Evolutionary conservation across 2,329 filamentous ascomycete genomes (phyloP).

Genomic region (Cladosporium halotolerans): DNA sequence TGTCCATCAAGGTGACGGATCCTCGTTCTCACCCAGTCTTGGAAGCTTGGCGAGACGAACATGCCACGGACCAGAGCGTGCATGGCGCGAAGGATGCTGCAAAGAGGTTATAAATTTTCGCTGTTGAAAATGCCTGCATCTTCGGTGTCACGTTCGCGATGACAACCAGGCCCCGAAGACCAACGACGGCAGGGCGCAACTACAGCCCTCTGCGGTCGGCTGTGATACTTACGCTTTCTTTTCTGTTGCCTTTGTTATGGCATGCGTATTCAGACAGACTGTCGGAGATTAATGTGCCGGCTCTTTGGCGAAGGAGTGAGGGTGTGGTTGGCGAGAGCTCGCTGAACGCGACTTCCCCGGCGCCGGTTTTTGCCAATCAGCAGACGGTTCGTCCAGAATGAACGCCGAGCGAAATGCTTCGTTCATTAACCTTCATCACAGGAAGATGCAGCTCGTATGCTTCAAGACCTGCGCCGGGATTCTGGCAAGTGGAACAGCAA

Average conservation of each 20-base stretch:
- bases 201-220: slow-evolving; percentile 4
- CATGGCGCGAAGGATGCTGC: neutral
- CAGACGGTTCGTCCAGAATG: neutral
- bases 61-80: neutral
- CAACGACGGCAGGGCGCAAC: no score
- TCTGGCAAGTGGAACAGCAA: slow-evolving; percentile 17
- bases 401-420: no score
- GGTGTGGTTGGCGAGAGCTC: no score
- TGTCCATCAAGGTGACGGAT: slow-evolving; percentile 9
- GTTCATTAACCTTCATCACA: neutral
- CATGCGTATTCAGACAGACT: neutral
- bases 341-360: no score
- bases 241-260: neutral
- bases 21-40: neutral
- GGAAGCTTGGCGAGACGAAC: slow-evolving; percentile 1
- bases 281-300: neutral
- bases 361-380: neutral
- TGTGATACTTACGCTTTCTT: neutral
- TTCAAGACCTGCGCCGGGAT: slow-evolving; percentile 11
- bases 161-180: neutral
- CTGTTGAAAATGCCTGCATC: no score
- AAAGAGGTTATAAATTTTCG: neutral
- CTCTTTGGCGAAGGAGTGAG: no score
- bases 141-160: neutral
- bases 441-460: slow-evolving; percentile 6